A percentile compares a stretch with the other conserved stretches of the same genome.
Evolutionary conservation across 192 early-diverging fungal genomes (phyloP).

Genomic region (Backusella liffmaniae): DNA sequence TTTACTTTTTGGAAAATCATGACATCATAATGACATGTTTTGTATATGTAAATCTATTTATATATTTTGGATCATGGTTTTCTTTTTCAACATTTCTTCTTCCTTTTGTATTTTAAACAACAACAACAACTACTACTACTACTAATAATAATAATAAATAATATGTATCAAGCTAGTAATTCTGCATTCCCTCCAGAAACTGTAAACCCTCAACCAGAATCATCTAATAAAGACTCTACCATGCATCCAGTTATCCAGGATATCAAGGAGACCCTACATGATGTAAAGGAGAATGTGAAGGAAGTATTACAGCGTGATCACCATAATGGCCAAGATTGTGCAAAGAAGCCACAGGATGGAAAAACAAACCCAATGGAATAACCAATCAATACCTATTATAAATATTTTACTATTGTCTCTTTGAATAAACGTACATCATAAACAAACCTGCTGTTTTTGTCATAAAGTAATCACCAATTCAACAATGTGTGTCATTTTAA

Average conservation of each 20-base stretch:
- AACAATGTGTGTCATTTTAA: no score
- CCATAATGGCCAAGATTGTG: neutral
- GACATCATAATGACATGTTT: neutral
- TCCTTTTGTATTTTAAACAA: neutral
- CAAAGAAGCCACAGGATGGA: constrained; percentile 16
- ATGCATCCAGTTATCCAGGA: constrained; percentile 8
- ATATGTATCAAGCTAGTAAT: neutral
- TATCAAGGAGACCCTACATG: constrained; percentile 7
- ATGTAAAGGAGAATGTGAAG: constrained; percentile 16
- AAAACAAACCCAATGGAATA: constrained; percentile 24
- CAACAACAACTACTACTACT: neutral
- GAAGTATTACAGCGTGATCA: constrained; percentile 1
- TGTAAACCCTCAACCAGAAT: neutral
- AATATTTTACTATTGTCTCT: neutral
- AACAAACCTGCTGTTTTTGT: no score
- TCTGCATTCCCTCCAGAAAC: neutral
- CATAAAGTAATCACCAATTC: no score
- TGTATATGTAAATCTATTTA: neutral
- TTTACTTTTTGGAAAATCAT: neutral
- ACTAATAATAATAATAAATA: neutral
- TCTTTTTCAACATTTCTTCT: neutral
- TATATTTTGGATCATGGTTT: neutral
- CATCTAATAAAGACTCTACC: neutral
- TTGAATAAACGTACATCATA: neutral
- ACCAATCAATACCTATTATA: neutral